Conservation (phyloP, 495 filamentous ascomycete species). For the Penicillium lividum region DNA sequence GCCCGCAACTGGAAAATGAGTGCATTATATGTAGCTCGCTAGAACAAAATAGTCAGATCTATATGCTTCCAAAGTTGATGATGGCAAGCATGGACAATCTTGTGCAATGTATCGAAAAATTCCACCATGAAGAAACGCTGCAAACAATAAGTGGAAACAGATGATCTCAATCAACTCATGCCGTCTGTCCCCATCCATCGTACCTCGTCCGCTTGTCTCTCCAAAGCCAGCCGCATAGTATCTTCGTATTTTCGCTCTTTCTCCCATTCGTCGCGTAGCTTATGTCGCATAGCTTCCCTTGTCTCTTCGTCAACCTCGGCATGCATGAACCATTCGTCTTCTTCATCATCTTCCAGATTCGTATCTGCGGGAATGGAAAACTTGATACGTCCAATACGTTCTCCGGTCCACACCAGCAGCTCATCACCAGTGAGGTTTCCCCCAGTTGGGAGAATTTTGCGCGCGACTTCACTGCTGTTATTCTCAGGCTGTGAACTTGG, state of each 20-base stretch:
- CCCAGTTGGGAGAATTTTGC: slow-evolving; percentile 69
- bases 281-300: slow-evolving; percentile 43
- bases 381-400: slow-evolving; percentile 70
- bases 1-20: too few species aligned
- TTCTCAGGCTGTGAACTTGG: slow-evolving; percentile 21
- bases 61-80: neutral
- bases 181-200: slow-evolving; percentile 73
- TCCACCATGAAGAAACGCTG: neutral
- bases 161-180: slow-evolving; percentile 30
- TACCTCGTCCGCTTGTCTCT: slow-evolving; percentile 80
- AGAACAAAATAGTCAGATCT: slow-evolving; percentile 1
- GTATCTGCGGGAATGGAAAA: slow-evolving; percentile 52
- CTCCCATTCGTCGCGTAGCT: slow-evolving; percentile 37
- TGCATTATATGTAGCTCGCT: neutral
- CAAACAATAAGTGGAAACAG: neutral
- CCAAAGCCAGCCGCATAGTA: slow-evolving; percentile 72
- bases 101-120: neutral
- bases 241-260: slow-evolving; percentile 60
- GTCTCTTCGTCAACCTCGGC: slow-evolving; percentile 37
- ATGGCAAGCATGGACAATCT: neutral
- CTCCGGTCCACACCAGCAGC: slow-evolving; percentile 78
- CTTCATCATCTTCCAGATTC: slow-evolving; percentile 48
- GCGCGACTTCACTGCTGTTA: slow-evolving; percentile 53
- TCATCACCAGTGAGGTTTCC: slow-evolving; percentile 56
- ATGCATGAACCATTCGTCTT: slow-evolving; percentile 42